Conservation (phyloP, 805 yeast species). For the Candida chilensis region DNA sequence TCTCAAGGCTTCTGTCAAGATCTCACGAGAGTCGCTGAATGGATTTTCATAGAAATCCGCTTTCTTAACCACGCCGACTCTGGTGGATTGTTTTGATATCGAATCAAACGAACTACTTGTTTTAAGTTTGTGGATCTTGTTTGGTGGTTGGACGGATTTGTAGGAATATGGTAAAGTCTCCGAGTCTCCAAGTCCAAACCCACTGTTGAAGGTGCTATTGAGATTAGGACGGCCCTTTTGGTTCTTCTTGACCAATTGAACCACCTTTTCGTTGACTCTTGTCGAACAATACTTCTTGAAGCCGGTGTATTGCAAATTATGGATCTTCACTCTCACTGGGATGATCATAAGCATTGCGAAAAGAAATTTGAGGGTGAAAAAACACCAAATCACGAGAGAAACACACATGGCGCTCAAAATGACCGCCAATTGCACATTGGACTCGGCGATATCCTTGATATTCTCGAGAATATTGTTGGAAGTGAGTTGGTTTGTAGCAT, state of each 20-base stretch:
- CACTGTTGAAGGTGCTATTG: too few species aligned
- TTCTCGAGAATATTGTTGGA: constrained; percentile 34
- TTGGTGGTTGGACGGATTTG: too few species aligned
- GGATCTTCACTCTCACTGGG: constrained; percentile 39
- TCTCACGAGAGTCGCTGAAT: too few species aligned
- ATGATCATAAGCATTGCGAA: constrained; percentile 43
- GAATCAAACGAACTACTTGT: too few species aligned
- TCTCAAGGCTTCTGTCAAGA: too few species aligned
- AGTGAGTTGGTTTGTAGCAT: constrained; percentile 36
- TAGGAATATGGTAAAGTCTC: too few species aligned
- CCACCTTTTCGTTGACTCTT: constrained; percentile 49
- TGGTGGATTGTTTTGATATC: too few species aligned
- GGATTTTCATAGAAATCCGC: too few species aligned
- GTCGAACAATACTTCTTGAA: constrained; percentile 55
- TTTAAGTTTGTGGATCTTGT: too few species aligned
- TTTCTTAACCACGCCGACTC: too few species aligned
- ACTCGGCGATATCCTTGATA: constrained; percentile 47
- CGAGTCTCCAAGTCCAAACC: too few species aligned
- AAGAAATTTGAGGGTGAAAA: constrained; percentile 49
- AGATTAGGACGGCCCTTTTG: too few species aligned
- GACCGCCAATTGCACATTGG: constrained; percentile 59
- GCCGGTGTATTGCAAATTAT: constrained; percentile 26
- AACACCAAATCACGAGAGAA: constrained; percentile 65
- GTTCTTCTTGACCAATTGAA: constrained; percentile 33
- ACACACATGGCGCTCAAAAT: constrained; percentile 67